A percentile compares a stretch with the other conserved stretches of the same genome.
Evolutionary conservation across 2,329 filamentous ascomycete species (phyloP).

Genomic region (Neocucurbitaria cava): DNA sequence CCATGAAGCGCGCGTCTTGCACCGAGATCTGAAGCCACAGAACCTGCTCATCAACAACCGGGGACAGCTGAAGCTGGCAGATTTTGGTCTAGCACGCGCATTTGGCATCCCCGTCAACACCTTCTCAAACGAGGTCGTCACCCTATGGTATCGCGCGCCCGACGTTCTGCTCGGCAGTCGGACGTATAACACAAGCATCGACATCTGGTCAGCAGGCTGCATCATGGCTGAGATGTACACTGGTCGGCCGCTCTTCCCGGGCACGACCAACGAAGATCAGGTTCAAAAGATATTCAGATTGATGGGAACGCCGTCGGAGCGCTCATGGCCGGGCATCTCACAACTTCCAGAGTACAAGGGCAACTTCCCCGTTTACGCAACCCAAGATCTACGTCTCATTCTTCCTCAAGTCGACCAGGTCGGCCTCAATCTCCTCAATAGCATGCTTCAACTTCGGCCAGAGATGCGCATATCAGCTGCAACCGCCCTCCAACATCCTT

Average conservation of each 20-base stretch:
- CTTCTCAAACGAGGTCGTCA: constrained; percentile 97
- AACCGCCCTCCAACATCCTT: constrained; percentile 86
- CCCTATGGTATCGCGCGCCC: constrained; percentile 95
- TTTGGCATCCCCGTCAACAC: constrained; percentile 98
- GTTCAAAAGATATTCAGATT: constrained; percentile 96
- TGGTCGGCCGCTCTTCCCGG: constrained; percentile 91
- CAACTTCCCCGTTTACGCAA: constrained; percentile 92
- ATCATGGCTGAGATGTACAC: constrained; percentile 99
- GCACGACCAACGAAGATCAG: constrained; percentile 98
- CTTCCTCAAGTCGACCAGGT: constrained; percentile 87
- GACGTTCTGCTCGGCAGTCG: constrained; percentile 92
- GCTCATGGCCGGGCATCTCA: constrained; percentile 93
- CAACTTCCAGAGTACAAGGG: constrained; percentile 98
- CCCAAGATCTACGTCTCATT: constrained; percentile 86
- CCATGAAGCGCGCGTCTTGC: constrained; percentile 94
- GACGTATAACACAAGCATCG: constrained; percentile 99
- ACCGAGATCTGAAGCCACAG: constrained; percentile 94
- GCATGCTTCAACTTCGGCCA: constrained; percentile 91
- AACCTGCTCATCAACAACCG: constrained; percentile 95
- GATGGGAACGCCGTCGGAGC: constrained; percentile 96
- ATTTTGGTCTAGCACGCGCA: constrained; percentile 91
- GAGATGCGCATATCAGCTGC: constrained; percentile 89
- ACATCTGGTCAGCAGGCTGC: constrained; percentile 98
- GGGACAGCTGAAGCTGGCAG: constrained; percentile 87
- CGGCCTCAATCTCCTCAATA: constrained; percentile 84